Percentiles rank a stretch among this genome's conserved stretches.
These are phyloP conservation scores for Podospora anserina DNA, from an alignment of 495 filamentous ascomycete genomes.

Conservation along the genomic window DNA sequence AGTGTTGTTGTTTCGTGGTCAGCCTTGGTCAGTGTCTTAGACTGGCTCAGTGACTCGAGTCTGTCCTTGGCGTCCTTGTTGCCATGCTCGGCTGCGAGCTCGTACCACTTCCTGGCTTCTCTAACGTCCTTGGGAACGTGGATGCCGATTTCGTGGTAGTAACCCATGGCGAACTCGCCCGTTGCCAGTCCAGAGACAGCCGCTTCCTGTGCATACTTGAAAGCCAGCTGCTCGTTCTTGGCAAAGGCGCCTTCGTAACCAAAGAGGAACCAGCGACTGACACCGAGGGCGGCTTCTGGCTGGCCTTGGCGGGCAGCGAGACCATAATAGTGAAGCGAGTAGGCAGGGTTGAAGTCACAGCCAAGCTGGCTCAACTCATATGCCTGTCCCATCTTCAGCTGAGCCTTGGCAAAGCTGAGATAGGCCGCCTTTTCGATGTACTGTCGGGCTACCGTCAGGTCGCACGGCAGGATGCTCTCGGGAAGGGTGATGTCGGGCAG, in stretches of 20 bases:
- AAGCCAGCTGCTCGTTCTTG: constrained; percentile 93
- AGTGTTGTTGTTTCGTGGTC: constrained; percentile 93
- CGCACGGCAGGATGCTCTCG: constrained; percentile 63
- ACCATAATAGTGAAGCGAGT: constrained; percentile 94
- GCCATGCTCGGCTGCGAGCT: constrained; percentile 82
- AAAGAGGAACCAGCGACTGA: constrained; percentile 98
- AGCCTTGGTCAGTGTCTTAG: constrained; percentile 79
- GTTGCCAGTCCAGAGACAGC: constrained; percentile 77
- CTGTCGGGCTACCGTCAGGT: constrained; percentile 69
- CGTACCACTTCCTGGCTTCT: constrained; percentile 87
- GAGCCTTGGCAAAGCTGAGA: constrained; percentile 93
- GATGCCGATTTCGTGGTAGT: constrained; percentile 96
- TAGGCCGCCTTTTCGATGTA: constrained; percentile 98
- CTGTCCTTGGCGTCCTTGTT: constrained; percentile 83
- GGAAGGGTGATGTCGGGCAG: constrained; percentile 84
- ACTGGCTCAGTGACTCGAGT: constrained; percentile 79
- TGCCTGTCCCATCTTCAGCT: constrained; percentile 94
- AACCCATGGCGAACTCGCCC: constrained; percentile 94
- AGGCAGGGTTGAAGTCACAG: constrained; percentile 89
- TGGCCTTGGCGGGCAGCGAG: constrained; percentile 86
- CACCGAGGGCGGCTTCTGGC: constrained; percentile 88
- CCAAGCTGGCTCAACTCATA: constrained; percentile 92
- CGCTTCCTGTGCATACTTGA: constrained; percentile 82
- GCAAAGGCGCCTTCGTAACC: constrained; percentile 86
- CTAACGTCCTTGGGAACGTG: constrained; percentile 75